phyloP scores from a whole-genome alignment of 179 eudicot genomes.

The Beta lomatogona region DNA sequence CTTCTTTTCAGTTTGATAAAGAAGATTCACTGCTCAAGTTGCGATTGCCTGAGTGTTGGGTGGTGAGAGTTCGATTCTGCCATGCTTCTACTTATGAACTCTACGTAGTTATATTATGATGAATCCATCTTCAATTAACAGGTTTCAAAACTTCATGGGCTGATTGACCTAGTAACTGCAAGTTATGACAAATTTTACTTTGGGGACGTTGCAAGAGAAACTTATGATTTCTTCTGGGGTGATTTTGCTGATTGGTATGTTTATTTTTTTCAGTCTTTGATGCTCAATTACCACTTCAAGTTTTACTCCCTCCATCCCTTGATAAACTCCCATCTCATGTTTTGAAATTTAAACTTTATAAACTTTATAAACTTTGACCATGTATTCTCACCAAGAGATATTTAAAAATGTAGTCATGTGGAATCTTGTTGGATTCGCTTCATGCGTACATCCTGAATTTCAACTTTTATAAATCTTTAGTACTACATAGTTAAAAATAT shows the following conservation, averaged over 20 bases:
- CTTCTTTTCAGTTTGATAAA: conserved; percentile 61
- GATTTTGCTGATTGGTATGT: conserved; percentile 98
- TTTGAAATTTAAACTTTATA: too few relatives aligned
- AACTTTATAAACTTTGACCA: too few relatives aligned
- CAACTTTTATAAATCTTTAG: too few relatives aligned
- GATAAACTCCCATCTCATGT: too few relatives aligned
- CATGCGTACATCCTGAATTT: too few relatives aligned
- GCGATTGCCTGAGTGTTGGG: conserved; percentile 96
- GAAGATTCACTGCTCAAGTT: conserved; percentile 62
- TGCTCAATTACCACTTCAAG: neutral
- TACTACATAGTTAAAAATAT: too few relatives aligned
- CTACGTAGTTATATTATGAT: conserved; percentile 9
- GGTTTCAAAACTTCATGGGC: conserved; percentile 94
- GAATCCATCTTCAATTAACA: conserved; percentile 33
- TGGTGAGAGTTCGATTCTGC: conserved; percentile 57
- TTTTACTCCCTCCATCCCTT: neutral
- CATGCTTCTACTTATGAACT: conserved; percentile 14
- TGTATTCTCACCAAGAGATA: too few relatives aligned
- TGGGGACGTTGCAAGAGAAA: conserved; percentile 94
- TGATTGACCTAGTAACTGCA: conserved; percentile 81
- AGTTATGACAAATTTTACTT: conserved; percentile 93
- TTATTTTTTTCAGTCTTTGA: conserved; percentile 17
- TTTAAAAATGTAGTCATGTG: too few relatives aligned
- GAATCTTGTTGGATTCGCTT: too few relatives aligned
- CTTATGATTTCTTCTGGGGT: conserved; percentile 96